phyloP scores from a whole-genome alignment of 768 basidiomycete genomes.

The Naematelia encephala region DNA sequence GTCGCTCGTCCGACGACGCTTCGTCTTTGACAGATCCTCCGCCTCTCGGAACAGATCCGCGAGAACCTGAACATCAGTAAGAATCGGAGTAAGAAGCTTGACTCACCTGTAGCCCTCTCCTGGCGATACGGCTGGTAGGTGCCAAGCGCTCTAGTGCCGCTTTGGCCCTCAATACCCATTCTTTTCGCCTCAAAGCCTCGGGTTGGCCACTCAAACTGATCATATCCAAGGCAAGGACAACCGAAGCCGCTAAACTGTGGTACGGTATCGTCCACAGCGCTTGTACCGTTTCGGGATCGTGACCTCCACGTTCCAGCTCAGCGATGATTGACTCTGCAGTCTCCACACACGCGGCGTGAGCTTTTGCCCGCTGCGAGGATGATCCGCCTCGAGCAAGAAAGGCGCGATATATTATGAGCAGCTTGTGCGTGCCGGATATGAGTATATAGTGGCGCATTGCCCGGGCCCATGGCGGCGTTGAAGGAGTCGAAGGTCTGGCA shows the following conservation, averaged over 20 bases:
- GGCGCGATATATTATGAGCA: slow-evolving; percentile 21
- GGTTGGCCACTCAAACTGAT: background rate
- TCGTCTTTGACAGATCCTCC: slow-evolving; percentile 6
- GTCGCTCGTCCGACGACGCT: slow-evolving; percentile 4
- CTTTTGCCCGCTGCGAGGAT: slow-evolving; percentile 5
- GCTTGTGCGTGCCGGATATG: slow-evolving; percentile 21
- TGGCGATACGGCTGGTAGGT: slow-evolving; percentile 20
- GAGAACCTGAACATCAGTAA: slow-evolving; percentile 11
- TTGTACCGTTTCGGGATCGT: slow-evolving; percentile 2
- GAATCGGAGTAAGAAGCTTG: background rate
- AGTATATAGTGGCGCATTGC: slow-evolving; percentile 18
- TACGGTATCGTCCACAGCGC: slow-evolving; percentile 31
- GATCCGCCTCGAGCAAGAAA: slow-evolving; percentile 10
- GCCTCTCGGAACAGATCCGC: slow-evolving; percentile 14
- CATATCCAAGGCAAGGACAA: slow-evolving; percentile 25
- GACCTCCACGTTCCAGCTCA: slow-evolving; percentile 11
- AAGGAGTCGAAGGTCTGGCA: background rate
- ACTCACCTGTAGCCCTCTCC: slow-evolving; percentile 16
- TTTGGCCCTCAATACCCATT: slow-evolving; percentile 11
- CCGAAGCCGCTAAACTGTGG: slow-evolving; percentile 19
- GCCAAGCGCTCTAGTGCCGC: slow-evolving; percentile 14
- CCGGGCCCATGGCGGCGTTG: slow-evolving; percentile 7
- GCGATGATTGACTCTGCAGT: slow-evolving; percentile 16
- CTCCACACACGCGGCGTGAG: slow-evolving; percentile 13
- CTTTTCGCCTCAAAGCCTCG: slow-evolving; percentile 1